Evolutionary conservation across 164 flowering plant species (phyloP).

Genomic region (Litsea cubeba): DNA sequence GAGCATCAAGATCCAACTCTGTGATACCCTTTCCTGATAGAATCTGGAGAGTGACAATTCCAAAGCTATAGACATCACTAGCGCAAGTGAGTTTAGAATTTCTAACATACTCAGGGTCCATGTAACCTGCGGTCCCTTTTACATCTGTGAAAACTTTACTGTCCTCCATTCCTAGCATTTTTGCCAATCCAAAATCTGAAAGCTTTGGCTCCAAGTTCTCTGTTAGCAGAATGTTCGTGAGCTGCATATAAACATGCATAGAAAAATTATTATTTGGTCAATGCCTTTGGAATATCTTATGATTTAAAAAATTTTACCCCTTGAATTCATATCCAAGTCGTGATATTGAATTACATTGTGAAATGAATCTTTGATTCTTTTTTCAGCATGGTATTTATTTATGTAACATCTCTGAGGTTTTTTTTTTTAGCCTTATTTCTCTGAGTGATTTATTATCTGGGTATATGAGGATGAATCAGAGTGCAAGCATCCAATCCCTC

Average conservation of each 20-base stretch:
- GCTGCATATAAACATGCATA: slow-evolving; percentile 24
- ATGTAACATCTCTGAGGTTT: no score
- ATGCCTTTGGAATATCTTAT: no score
- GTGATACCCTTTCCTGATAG: slow-evolving; percentile 65
- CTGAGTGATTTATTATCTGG: no score
- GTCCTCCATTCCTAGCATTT: slow-evolving; percentile 64
- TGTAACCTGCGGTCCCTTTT: slow-evolving; percentile 70
- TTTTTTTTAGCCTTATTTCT: no score
- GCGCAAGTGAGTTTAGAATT: slow-evolving; percentile 71
- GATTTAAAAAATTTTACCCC: no score
- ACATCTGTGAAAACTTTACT: slow-evolving; percentile 75
- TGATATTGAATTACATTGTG: no score
- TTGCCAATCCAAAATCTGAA: slow-evolving; percentile 80
- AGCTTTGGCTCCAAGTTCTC: slow-evolving; percentile 61
- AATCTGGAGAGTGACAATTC: slow-evolving; percentile 58
- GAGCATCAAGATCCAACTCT: slow-evolving; percentile 58
- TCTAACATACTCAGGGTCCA: slow-evolving; percentile 81
- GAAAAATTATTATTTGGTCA: no score
- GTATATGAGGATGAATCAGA: no score
- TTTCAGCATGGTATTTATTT: no score
- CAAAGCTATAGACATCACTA: slow-evolving; percentile 70
- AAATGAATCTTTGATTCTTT: no score
- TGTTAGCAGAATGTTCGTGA: slow-evolving; percentile 65
- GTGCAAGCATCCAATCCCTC: no score
- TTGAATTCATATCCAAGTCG: no score